Evolutionary conservation across 192 early-diverging fungal species (phyloP).

Genomic region (Gonapodya prolifera): DNA sequence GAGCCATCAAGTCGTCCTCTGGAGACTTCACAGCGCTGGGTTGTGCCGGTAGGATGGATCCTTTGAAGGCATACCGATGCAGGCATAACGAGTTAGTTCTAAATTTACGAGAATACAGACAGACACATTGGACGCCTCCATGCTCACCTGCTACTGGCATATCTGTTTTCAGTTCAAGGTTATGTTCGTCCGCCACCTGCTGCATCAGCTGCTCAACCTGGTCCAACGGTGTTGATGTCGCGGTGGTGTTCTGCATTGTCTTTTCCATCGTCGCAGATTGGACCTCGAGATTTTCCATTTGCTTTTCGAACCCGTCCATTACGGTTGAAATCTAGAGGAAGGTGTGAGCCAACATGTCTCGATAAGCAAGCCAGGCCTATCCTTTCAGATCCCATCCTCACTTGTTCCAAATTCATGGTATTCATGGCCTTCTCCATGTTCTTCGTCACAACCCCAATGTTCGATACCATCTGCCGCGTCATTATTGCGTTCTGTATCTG

Average conservation of each 20-base stretch:
- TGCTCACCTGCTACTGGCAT: constrained; percentile 22
- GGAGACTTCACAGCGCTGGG: background rate
- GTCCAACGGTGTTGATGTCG: constrained; percentile 74
- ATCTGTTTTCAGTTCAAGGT: constrained; percentile 70
- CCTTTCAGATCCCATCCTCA: constrained; percentile 18
- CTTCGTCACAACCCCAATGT: constrained; percentile 71
- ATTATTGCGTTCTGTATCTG: constrained; percentile 91
- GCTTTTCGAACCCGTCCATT: constrained; percentile 97
- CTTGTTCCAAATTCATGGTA: constrained; percentile 92
- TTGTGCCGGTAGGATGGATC: background rate
- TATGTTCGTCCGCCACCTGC: constrained; percentile 92
- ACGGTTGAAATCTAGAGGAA: constrained; percentile 67
- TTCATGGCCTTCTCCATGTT: constrained; percentile 91
- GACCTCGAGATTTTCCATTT: constrained; percentile 96
- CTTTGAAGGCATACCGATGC: too few relatives aligned
- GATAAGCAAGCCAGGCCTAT: too few relatives aligned
- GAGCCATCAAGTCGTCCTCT: background rate
- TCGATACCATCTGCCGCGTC: constrained; percentile 68
- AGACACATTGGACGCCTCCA: too few relatives aligned
- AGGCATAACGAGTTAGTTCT: background rate
- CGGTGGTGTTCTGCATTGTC: constrained; percentile 76
- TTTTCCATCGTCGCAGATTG: constrained; percentile 96
- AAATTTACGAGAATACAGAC: background rate
- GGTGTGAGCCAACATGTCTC: background rate
- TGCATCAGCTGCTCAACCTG: constrained; percentile 92